phyloP scores from a whole-genome alignment of 2,329 filamentous ascomycete species.

The Xenoacremonium recifei region DNA sequence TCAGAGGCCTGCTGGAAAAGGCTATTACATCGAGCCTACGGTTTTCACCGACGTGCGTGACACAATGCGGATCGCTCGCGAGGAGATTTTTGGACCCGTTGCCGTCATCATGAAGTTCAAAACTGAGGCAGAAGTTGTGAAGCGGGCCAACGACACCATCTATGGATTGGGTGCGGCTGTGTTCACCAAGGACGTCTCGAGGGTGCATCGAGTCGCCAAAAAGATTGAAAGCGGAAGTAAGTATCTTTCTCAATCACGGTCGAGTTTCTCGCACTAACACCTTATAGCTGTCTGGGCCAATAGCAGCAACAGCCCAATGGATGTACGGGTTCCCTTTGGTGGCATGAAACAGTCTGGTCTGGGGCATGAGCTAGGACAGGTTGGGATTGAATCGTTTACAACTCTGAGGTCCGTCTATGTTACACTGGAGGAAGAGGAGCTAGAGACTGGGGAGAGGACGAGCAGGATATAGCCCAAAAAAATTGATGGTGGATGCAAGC shows the following conservation, averaged over 20 bases:
- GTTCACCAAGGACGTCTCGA: conserved; percentile 56
- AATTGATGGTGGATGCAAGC: too few species aligned
- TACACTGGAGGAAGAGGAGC: too few species aligned
- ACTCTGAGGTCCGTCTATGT: conserved; percentile 41
- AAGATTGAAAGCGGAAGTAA: conserved; percentile 58
- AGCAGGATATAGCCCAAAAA: too few species aligned
- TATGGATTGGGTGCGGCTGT: conserved; percentile 61
- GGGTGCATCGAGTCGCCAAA: conserved; percentile 45
- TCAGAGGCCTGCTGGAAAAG: conserved; percentile 33
- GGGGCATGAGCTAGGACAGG: conserved; percentile 41
- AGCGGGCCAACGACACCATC: conserved; percentile 47
- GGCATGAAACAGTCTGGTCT: conserved; percentile 46
- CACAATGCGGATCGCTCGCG: conserved; percentile 40
- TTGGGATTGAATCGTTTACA: conserved; percentile 37
- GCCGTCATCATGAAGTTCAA: conserved; percentile 38
- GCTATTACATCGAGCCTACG: conserved; percentile 43
- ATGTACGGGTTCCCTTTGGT: conserved; percentile 36
- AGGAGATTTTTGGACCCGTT: conserved; percentile 45
- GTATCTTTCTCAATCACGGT: conserved; percentile 46
- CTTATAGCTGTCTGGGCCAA: background rate
- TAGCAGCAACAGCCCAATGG: background rate
- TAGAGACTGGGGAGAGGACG: too few species aligned
- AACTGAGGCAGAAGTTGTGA: conserved; percentile 38
- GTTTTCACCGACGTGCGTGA: conserved; percentile 39
- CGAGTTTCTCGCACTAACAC: conserved; percentile 30